Evolutionary conservation across 371 early-diverging fungal genomes (phyloP).

Genomic region (Chytridiales sp.): DNA sequence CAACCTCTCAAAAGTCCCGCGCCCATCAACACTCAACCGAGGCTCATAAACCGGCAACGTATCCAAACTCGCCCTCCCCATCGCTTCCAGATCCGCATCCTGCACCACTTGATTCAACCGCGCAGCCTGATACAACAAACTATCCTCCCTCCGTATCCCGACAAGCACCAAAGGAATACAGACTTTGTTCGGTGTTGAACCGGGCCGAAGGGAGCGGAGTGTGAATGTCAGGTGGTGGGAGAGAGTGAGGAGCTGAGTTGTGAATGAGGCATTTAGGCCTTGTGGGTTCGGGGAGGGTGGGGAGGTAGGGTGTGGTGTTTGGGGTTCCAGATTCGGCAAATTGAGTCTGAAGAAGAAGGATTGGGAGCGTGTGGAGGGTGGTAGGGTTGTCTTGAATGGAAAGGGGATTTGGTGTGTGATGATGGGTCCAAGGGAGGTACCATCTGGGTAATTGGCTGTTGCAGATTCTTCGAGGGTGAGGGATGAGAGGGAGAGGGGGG

Average conservation of each 20-base stretch:
- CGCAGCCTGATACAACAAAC: slow-evolving; percentile 14
- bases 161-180: slow-evolving; percentile 16
- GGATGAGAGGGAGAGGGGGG: slow-evolving; percentile 3
- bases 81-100: slow-evolving; percentile 27
- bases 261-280: slow-evolving; percentile 23
- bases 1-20: too few relatives aligned
- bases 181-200: not conserved
- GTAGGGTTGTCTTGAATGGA: slow-evolving; percentile 12
- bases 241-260: slow-evolving; percentile 14
- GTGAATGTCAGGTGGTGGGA: slow-evolving; percentile 17
- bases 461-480: slow-evolving; percentile 25
- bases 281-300: not conserved
- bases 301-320: slow-evolving; percentile 10
- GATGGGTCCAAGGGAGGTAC: slow-evolving; percentile 13
- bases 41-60: slow-evolving; percentile 20
- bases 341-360: slow-evolving; percentile 11
- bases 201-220: not conserved
- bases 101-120: slow-evolving; percentile 17
- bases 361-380: not conserved
- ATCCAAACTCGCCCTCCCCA: slow-evolving; percentile 13
- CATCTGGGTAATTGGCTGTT: slow-evolving; percentile 11
- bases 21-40: not conserved
- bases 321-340: slow-evolving; percentile 21
- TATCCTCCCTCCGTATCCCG: not conserved
- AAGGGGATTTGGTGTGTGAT: slow-evolving; percentile 12